Evolutionary conservation across 2,329 filamentous ascomycete genomes (phyloP), one percentile per base, ranked within the genome.

Genomic region (Elsinoe necatrix): DNA sequence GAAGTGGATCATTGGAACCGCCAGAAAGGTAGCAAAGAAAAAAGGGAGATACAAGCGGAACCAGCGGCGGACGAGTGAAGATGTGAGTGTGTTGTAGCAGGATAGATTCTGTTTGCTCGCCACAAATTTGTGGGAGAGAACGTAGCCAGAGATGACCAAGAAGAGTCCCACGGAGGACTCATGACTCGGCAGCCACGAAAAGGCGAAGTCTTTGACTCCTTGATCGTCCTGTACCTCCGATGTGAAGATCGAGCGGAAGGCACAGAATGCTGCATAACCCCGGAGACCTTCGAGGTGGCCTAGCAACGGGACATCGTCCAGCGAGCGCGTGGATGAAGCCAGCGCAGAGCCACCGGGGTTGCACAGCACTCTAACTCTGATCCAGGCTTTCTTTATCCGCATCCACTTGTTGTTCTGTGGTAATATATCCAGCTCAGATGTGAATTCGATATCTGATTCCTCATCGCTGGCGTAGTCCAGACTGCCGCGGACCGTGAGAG

Each of bases 71-170:
- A 50, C 7, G 25, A 50, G 5, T 34, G 45, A 50, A 2, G 45
- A 50, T 14, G 25, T 20, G 16, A 50, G 45, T 21, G 25, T 16
- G 25, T 8, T 34, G n/a, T 50, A 31, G 29, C 23, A 29, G 42
- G 9, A 34, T 14, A 16, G 3, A 21, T 14, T 34, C 14, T 31
- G 25, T 9, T 16, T 3, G 45, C 18, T 11, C 11, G 16, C 25
- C 34, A 37, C 34, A 14, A 50, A 11, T 14, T 34, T 29, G 45
- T 50, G 25, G n/a, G 45, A 50, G 14, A 50, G 45, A 12, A 34
- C 45, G 11, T 50, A 50, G 23, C 45, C 45, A 16, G 45, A 50
- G 9, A 50, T 31, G 45, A 50, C 27, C 21, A 50, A 16, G 27
- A 50, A 50, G 25, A 50, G 12, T 2, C 25, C 45, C 7, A 50